A percentile compares a stretch with the other conserved stretches of the same genome.
These are phyloP conservation scores for Nidula niveotomentosa DNA, from an alignment of 1,284 basidiomycete genomes.

Conservation along the genomic window DNA sequence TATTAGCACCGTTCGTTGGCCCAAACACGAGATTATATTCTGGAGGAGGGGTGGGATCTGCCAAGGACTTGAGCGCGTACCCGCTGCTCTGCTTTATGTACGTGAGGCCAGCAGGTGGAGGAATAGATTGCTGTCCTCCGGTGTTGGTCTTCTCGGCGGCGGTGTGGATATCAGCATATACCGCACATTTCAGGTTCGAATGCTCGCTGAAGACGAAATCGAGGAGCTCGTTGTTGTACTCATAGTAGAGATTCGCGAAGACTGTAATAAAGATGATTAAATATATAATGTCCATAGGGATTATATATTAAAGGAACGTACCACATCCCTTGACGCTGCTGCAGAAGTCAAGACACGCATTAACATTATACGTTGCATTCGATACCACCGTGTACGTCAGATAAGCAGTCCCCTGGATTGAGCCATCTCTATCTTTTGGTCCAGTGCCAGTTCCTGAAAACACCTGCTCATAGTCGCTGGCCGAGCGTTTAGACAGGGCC, in stretches of 20 bases:
- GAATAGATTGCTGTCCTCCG: constrained; percentile 28
- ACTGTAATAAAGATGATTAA: constrained; percentile 21
- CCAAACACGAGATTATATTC: constrained; percentile 43
- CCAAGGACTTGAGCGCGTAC: constrained; percentile 29
- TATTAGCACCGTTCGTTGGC: constrained; percentile 40
- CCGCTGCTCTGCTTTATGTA: constrained; percentile 40
- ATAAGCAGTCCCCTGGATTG: constrained; percentile 41
- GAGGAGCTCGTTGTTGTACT: constrained; percentile 37
- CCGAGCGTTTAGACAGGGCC: constrained; percentile 15
- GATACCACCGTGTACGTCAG: constrained; percentile 36
- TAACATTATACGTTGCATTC: constrained; percentile 35
- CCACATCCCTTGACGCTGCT: not conserved
- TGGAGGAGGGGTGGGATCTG: constrained; percentile 29
- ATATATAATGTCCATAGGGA: constrained; percentile 17
- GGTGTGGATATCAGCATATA: constrained; percentile 33
- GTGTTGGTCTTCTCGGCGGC: constrained; percentile 32
- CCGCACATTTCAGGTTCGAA: constrained; percentile 43
- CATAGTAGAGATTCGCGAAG: constrained; percentile 44
- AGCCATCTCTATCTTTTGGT: constrained; percentile 31
- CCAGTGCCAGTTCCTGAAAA: constrained; percentile 33
- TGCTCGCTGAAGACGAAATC: constrained; percentile 31
- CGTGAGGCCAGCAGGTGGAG: constrained; percentile 26
- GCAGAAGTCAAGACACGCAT: constrained; percentile 30
- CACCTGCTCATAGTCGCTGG: constrained; percentile 28
- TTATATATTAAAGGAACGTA: not conserved